These are phyloP conservation scores for Globisporangium yorkense DNA, from an alignment of 352 stramenopile genomes.

Conservation along the genomic window DNA sequence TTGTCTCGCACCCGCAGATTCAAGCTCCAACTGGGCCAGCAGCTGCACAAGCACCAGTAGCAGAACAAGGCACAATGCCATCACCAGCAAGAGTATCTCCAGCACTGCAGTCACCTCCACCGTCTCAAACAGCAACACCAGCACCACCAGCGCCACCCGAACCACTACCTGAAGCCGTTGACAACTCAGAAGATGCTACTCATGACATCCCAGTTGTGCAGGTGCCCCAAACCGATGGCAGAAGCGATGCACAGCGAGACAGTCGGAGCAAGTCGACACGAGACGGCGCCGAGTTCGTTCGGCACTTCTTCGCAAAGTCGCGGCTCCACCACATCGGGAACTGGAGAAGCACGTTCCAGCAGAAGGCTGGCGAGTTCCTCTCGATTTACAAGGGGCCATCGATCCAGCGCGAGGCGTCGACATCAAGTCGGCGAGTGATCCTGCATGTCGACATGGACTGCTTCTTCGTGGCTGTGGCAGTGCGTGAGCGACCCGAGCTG, in stretches of 20 bases:
- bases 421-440: slow-evolving; percentile 73
- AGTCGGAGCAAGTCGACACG: slow-evolving; percentile 50
- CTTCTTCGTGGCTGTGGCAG: slow-evolving; percentile 93
- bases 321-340: slow-evolving; percentile 81
- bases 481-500: slow-evolving; percentile 75
- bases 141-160: background rate
- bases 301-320: slow-evolving; percentile 82
- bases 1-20: background rate
- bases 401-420: slow-evolving; percentile 24
- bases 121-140: background rate
- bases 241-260: background rate
- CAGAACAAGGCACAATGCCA: background rate
- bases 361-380: slow-evolving; percentile 53
- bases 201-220: background rate
- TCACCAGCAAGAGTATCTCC: background rate
- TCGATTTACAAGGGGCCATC: slow-evolving; percentile 47
- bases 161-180: background rate
- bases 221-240: background rate
- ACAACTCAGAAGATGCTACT: background rate
- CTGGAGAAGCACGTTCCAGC: slow-evolving; percentile 72
- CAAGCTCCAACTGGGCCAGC: background rate
- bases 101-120: background rate
- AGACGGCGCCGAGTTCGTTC: slow-evolving; percentile 69
- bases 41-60: background rate
- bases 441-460: slow-evolving; percentile 97